Evolutionary conservation across 106 monocot species (phyloP).

Genomic region (Narthecium ossifragum): DNA sequence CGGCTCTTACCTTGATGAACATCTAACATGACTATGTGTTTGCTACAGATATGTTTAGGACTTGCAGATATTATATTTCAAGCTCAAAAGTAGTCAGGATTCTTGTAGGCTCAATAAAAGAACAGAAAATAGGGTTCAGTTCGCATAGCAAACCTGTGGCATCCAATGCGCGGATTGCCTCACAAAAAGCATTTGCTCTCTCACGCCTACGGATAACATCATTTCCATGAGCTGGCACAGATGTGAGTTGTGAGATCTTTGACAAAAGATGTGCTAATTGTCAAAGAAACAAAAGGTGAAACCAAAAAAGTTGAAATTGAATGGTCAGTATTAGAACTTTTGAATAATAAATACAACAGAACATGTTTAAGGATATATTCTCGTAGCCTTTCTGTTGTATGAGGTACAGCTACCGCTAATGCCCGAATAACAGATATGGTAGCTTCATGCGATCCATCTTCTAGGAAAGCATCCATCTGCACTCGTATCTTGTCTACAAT

Average conservation of each 20-base stretch:
- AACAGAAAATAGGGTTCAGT: not conserved
- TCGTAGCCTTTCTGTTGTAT: constrained; percentile 77
- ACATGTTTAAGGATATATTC: constrained; percentile 82
- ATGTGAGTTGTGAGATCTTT: constrained; percentile 79
- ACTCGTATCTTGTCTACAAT: constrained; percentile 91
- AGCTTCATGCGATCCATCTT: constrained; percentile 98
- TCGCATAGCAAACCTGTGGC: constrained; percentile 63
- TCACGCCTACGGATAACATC: constrained; percentile 62
- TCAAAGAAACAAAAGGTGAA: constrained; percentile 47
- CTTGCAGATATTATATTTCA: too few species aligned
- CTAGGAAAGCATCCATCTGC: constrained; percentile 99
- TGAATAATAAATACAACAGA: too few species aligned
- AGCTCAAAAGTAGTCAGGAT: too few species aligned
- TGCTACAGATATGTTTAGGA: too few species aligned
- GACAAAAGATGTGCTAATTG: constrained; percentile 83
- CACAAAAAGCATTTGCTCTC: constrained; percentile 85
- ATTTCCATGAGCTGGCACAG: constrained; percentile 39
- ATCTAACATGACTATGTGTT: too few species aligned
- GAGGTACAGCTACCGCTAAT: constrained; percentile 77
- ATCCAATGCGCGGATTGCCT: constrained; percentile 94
- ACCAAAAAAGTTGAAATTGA: too few species aligned
- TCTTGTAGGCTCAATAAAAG: not conserved
- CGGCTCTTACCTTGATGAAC: too few species aligned
- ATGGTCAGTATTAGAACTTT: too few species aligned
- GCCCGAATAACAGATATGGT: constrained; percentile 73